Evolutionary conservation across 1,284 basidiomycete species (phyloP).

Genomic region (Schizophyllum amplum): DNA sequence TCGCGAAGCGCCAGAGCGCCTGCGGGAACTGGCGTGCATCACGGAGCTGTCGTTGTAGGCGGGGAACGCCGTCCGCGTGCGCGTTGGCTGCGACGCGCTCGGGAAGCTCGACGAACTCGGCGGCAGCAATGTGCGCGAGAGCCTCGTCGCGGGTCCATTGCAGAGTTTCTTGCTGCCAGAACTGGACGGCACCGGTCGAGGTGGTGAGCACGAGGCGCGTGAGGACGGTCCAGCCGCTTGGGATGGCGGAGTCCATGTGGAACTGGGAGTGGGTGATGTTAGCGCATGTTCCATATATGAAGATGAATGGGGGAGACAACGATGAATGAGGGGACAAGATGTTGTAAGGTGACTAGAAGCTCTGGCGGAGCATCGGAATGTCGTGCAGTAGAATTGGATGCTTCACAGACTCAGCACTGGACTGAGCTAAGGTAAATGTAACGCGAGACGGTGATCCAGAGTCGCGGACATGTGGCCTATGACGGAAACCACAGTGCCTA

Average conservation of each 20-base stretch:
- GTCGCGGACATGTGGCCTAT: no score
- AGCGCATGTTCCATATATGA: no score
- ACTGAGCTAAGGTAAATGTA: no score
- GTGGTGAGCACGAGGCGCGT: constrained; percentile 60
- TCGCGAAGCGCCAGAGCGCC: constrained; percentile 60
- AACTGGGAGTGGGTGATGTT: constrained; percentile 27
- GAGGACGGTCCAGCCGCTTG: constrained; percentile 31
- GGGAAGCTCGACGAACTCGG: constrained; percentile 75
- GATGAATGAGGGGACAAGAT: no score
- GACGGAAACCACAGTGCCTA: constrained; percentile 6
- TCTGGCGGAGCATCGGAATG: no score
- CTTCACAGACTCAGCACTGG: no score
- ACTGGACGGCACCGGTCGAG: constrained; percentile 71
- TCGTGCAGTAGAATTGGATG: no score
- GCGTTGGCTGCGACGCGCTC: constrained; percentile 40
- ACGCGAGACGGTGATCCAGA: no score
- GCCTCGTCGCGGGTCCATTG: constrained; percentile 84
- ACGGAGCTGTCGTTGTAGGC: constrained; percentile 32
- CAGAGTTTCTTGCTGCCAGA: constrained; percentile 57
- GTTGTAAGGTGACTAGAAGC: no score
- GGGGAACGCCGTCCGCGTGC: constrained; percentile 42
- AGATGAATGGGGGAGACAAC: no score
- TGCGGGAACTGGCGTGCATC: constrained; percentile 39
- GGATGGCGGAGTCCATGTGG: constrained; percentile 45
- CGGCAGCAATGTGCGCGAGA: constrained; percentile 56